These are phyloP conservation scores for Rhizoclosmatium sp. DNA, from an alignment of 192 early-diverging fungal species.

Conservation along the genomic window DNA sequence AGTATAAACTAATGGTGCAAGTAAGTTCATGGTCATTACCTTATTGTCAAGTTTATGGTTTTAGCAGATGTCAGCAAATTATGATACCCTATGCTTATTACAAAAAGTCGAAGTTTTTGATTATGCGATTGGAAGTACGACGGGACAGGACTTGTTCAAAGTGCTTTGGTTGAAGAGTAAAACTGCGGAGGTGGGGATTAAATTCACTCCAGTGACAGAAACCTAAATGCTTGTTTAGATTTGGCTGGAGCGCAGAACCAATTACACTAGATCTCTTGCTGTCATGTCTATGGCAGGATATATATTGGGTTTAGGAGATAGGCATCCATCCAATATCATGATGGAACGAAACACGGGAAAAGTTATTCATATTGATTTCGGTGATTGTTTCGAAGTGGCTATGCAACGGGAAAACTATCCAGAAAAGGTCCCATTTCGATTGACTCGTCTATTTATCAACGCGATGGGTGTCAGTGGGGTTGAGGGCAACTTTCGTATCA, in stretches of 20 bases:
- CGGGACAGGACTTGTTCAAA: slow-evolving; percentile 84
- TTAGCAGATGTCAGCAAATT: slow-evolving; percentile 77
- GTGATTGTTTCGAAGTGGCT: slow-evolving; percentile 92
- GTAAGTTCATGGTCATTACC: slow-evolving; percentile 38
- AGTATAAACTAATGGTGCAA: slow-evolving; percentile 75
- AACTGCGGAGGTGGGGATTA: slow-evolving; percentile 69
- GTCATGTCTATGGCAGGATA: slow-evolving; percentile 95
- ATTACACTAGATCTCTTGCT: slow-evolving; percentile 84
- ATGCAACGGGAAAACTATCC: slow-evolving; percentile 89
- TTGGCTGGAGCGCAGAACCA: slow-evolving; percentile 88
- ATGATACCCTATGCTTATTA: slow-evolving; percentile 72
- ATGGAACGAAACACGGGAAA: slow-evolving; percentile 79
- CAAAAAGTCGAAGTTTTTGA: slow-evolving; percentile 89
- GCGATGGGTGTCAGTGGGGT: slow-evolving; percentile 90
- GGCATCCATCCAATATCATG: slow-evolving; percentile 90
- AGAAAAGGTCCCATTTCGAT: slow-evolving; percentile 89
- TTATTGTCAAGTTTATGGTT: background rate
- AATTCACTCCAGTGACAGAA: background rate
- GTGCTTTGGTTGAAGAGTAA: slow-evolving; percentile 87
- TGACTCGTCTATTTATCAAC: slow-evolving; percentile 88
- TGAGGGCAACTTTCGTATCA: slow-evolving; percentile 94
- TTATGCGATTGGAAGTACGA: slow-evolving; percentile 77
- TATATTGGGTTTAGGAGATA: slow-evolving; percentile 86
- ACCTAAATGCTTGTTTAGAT: slow-evolving; percentile 42
- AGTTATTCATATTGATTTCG: slow-evolving; percentile 92